phyloP scores from a whole-genome alignment of 257 asterid genomes.

The Paulownia fortunei region DNA sequence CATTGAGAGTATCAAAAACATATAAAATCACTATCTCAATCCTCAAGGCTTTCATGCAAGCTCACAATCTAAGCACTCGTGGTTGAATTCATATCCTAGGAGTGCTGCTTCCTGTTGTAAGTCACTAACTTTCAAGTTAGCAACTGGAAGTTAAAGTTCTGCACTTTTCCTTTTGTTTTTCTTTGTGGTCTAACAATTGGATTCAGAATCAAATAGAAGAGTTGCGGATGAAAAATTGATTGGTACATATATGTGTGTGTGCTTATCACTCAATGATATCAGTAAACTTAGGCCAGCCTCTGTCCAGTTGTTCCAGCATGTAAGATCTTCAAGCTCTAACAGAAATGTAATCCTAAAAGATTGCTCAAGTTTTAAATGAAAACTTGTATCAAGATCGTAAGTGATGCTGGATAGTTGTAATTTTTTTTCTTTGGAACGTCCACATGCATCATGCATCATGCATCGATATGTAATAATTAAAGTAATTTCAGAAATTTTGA shows the following conservation, averaged over 20 bases:
- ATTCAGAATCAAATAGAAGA: background rate
- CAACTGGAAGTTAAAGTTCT: background rate
- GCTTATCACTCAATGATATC: background rate
- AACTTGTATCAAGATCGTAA: background rate
- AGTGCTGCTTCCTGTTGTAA: background rate
- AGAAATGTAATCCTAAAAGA: background rate
- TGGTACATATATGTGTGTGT: background rate
- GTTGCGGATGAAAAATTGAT: background rate
- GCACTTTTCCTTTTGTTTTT: background rate
- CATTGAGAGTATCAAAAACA: background rate
- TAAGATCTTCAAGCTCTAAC: background rate
- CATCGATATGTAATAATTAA: too few relatives aligned
- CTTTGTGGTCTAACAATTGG: background rate
- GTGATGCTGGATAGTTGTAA: background rate
- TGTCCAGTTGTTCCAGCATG: background rate
- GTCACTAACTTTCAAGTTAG: background rate
- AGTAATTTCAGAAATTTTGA: too few relatives aligned
- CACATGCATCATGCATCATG: too few relatives aligned
- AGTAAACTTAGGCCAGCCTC: background rate
- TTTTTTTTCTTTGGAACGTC: background rate
- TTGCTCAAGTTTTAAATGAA: background rate
- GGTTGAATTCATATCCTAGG: constrained; percentile 5
- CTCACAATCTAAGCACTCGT: background rate
- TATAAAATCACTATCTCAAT: background rate
- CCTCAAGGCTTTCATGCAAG: constrained; percentile 5